These are phyloP conservation scores for Coniophora puteana DNA, from an alignment of 1,284 basidiomycete genomes.

Conservation along the genomic window DNA sequence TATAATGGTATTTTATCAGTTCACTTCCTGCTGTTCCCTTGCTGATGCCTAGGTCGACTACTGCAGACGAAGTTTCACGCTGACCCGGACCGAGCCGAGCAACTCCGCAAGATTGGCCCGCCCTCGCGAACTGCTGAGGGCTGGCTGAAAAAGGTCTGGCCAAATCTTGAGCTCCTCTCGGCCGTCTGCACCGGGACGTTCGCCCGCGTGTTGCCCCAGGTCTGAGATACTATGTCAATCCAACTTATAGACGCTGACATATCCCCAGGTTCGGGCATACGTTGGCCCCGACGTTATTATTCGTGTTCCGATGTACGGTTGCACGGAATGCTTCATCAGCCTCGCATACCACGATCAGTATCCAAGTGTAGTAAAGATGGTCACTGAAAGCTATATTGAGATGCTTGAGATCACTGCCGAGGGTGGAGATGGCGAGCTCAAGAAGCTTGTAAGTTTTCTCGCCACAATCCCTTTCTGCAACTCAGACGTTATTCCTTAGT, in stretches of 20 bases:
- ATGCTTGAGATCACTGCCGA: conserved; percentile 7
- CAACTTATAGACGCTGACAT: not conserved
- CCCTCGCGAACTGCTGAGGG: conserved; percentile 7
- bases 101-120: conserved; percentile 13
- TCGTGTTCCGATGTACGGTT: not conserved
- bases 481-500: conserved; percentile 2
- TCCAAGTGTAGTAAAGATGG: conserved; percentile 6
- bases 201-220: conserved; percentile 15
- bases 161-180: conserved; percentile 12
- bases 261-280: conserved; percentile 5
- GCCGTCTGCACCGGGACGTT: conserved; percentile 20
- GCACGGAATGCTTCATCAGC: not conserved
- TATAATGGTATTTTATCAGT: conserved; percentile 8
- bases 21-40: not conserved
- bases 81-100: conserved; percentile 11
- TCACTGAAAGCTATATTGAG: not conserved
- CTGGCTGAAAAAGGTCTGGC: conserved; percentile 19
- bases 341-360: not conserved
- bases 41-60: too few species aligned
- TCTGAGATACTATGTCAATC: not conserved
- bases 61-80: conserved; percentile 13
- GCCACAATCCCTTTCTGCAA: not conserved
- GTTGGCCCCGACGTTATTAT: conserved; percentile 7
- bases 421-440: not conserved
- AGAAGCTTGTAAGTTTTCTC: conserved; percentile 1